Conservation (phyloP, 257 asterid genomes). For the Solanum pinnatisectum region DNA sequence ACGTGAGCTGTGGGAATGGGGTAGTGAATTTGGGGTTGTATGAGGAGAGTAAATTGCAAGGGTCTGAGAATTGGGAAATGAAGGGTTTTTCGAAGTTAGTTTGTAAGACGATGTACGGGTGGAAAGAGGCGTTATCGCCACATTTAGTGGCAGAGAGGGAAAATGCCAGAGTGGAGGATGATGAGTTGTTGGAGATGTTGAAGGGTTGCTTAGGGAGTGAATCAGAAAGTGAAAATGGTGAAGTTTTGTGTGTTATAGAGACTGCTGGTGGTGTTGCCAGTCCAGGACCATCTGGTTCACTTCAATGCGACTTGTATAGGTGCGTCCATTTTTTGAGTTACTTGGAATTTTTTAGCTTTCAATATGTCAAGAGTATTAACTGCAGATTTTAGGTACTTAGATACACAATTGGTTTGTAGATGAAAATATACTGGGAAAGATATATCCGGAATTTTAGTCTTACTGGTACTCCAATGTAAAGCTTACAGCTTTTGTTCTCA, state of each 20-base stretch:
- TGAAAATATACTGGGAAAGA: background rate
- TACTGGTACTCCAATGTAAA: background rate
- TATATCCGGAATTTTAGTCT: background rate
- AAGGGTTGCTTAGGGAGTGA: constrained; percentile 41
- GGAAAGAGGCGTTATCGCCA: constrained; percentile 86
- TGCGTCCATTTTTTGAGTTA: constrained; percentile 11
- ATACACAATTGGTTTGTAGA: background rate
- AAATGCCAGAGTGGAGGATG: constrained; percentile 50
- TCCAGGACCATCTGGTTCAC: constrained; percentile 93
- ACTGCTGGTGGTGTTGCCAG: constrained; percentile 99
- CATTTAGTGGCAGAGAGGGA: constrained; percentile 89
- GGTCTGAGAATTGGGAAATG: constrained; percentile 34
- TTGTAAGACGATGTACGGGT: constrained; percentile 72
- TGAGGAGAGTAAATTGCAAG: constrained; percentile 56
- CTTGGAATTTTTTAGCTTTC: background rate
- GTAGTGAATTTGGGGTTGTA: constrained; percentile 44
- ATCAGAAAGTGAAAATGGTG: constrained; percentile 14
- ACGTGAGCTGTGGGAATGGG: constrained; percentile 16
- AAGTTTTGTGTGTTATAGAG: constrained; percentile 67
- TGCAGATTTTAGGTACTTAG: background rate
- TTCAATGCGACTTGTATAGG: constrained; percentile 89
- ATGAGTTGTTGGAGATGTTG: constrained; percentile 55
- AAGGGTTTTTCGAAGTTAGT: constrained; percentile 44
- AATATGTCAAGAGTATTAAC: background rate
- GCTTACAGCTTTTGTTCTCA: background rate